Conservation (phyloP, 768 basidiomycete genomes). For the Amanita thiersii region DNA sequence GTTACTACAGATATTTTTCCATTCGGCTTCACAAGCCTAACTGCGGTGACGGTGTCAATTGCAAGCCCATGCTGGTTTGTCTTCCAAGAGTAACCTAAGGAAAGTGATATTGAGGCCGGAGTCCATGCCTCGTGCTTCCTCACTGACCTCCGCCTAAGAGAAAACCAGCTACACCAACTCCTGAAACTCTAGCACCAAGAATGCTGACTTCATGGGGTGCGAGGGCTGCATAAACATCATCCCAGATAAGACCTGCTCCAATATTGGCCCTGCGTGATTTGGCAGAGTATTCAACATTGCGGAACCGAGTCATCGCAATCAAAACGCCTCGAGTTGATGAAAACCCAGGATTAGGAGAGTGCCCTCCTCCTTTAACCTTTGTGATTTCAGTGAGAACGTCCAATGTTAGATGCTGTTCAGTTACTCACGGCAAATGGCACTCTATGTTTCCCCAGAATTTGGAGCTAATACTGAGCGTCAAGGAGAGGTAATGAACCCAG, state of each 20-base stretch:
- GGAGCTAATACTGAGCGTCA: slow-evolving; percentile 32
- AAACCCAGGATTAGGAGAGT: slow-evolving; percentile 45
- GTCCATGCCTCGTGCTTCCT: no score
- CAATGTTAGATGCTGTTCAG: not conserved
- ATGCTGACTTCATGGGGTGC: slow-evolving; percentile 42
- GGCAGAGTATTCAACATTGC: slow-evolving; percentile 32
- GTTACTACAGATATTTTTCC: slow-evolving; percentile 22
- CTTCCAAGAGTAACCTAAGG: slow-evolving; percentile 38
- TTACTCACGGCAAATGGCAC: slow-evolving; percentile 46
- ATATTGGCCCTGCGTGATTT: slow-evolving; percentile 29
- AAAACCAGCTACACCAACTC: slow-evolving; percentile 54
- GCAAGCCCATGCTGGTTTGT: slow-evolving; percentile 42
- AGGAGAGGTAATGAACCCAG: not conserved
- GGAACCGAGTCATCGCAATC: slow-evolving; percentile 46
- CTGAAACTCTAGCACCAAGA: slow-evolving; percentile 49
- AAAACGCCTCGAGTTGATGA: slow-evolving; percentile 55
- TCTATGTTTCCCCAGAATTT: slow-evolving; percentile 30
- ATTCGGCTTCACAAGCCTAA: slow-evolving; percentile 36
- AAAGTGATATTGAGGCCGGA: not conserved
- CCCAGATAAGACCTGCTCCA: slow-evolving; percentile 51
- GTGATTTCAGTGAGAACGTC: not conserved
- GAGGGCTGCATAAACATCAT: slow-evolving; percentile 50
- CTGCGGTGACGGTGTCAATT: slow-evolving; percentile 31
- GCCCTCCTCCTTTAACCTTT: slow-evolving; percentile 60
- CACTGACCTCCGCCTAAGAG: slow-evolving; percentile 44